phyloP scores from a whole-genome alignment of 257 asterid species.

The Rhazya stricta region DNA sequence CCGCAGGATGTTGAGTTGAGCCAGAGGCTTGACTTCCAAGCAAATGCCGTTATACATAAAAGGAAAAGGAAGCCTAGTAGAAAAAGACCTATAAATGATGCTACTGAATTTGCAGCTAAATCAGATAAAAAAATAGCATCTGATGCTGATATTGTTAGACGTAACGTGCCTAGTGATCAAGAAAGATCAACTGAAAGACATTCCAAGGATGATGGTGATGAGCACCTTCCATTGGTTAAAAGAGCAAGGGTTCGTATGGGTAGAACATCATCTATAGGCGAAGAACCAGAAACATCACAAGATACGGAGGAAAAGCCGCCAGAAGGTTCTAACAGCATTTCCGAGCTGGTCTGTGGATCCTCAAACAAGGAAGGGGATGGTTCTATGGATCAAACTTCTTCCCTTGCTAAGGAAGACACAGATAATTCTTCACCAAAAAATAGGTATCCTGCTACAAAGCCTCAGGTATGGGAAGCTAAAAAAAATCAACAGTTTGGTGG shows the following conservation, averaged over 20 bases:
- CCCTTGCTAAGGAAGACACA: constrained; percentile 24
- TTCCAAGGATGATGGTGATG: constrained; percentile 73
- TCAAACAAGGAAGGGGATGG: constrained; percentile 42
- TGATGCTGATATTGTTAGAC: constrained; percentile 36
- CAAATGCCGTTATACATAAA: constrained; percentile 46
- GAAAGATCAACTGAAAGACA: constrained; percentile 35
- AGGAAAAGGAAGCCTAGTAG: constrained; percentile 70
- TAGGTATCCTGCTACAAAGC: constrained; percentile 35
- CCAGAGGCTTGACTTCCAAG: constrained; percentile 58
- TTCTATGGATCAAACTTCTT: constrained; percentile 27
- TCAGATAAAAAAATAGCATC: constrained; percentile 32
- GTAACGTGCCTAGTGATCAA: constrained; percentile 35
- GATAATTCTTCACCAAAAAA: constrained; percentile 29
- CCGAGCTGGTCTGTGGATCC: constrained; percentile 31
- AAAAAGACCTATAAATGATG: constrained; percentile 49
- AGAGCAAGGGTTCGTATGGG: constrained; percentile 96
- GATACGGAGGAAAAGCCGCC: constrained; percentile 44
- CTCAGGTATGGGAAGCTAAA: constrained; percentile 43
- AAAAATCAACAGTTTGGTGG: constrained; percentile 38
- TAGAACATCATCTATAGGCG: constrained; percentile 38
- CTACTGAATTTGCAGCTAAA: constrained; percentile 32
- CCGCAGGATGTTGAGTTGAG: constrained; percentile 45
- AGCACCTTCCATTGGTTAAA: constrained; percentile 83
- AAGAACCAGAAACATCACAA: constrained; percentile 32
- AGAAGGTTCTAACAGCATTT: constrained; percentile 35